A percentile compares a stretch with the other conserved stretches of the same genome.
These are phyloP conservation scores for Pythium apleroticum DNA, from an alignment of 352 stramenopile genomes.

Conservation along the genomic window DNA sequence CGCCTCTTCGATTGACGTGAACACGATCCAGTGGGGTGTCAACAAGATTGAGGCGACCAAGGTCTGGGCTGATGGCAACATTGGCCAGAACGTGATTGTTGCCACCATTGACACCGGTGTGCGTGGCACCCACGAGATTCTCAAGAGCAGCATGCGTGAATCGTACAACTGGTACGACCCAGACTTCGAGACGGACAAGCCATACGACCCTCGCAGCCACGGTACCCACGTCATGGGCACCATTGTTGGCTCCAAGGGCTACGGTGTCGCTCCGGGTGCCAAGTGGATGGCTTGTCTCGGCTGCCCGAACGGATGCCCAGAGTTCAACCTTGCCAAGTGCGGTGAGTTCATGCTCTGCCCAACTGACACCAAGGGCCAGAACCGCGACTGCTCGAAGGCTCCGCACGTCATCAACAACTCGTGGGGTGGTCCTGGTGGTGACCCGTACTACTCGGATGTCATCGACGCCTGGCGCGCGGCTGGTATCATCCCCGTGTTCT, in stretches of 20 bases:
- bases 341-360: conserved; percentile 24
- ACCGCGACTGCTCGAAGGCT: conserved; percentile 34
- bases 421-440: conserved; percentile 22
- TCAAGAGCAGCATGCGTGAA: conserved; percentile 11
- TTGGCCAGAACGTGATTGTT: conserved; percentile 23
- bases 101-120: conserved; percentile 33
- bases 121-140: conserved; percentile 25
- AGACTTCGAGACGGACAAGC: conserved; percentile 15
- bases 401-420: conserved; percentile 35
- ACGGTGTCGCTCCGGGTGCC: conserved; percentile 25
- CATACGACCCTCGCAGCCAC: conserved; percentile 29
- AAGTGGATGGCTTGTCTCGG: conserved; percentile 32
- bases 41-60: conserved; percentile 15
- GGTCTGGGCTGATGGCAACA: conserved; percentile 26
- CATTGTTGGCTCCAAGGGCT: conserved; percentile 27
- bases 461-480: conserved; percentile 27
- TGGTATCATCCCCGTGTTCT: conserved; percentile 34
- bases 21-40: conserved; percentile 25
- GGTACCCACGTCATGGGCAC: conserved; percentile 35
- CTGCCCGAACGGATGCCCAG: conserved; percentile 19
- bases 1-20: conserved; percentile 5
- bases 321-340: conserved; percentile 21
- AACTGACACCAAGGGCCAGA: conserved; percentile 19
- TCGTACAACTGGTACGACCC: conserved; percentile 30
- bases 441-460: conserved; percentile 13